These are phyloP conservation scores for Pseudocohnilembus persalinus DNA, from an alignment of 169 alveolate species.

Conservation along the genomic window DNA sequence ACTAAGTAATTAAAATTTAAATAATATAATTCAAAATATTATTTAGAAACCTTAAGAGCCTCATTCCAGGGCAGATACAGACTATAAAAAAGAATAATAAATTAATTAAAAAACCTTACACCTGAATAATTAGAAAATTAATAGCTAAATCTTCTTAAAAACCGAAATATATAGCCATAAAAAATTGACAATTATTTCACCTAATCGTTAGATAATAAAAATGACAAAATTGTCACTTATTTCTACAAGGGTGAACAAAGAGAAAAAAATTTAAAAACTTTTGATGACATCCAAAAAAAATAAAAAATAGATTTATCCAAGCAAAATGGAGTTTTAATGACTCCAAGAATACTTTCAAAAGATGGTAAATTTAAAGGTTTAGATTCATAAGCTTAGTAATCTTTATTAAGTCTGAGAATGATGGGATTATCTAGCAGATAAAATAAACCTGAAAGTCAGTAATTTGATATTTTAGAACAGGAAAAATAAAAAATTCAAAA, in stretches of 20 bases:
- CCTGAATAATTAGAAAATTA: background rate
- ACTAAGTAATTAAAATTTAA: no score
- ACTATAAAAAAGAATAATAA: background rate
- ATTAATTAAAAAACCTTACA: no score
- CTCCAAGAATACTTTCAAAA: background rate
- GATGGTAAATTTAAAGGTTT: background rate
- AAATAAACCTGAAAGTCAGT: background rate
- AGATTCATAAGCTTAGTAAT: background rate
- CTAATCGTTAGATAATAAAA: background rate
- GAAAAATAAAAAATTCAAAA: no score
- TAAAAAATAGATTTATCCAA: background rate
- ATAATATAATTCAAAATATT: no score
- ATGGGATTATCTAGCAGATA: background rate
- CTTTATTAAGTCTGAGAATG: background rate
- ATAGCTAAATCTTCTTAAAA: background rate
- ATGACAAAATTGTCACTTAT: background rate
- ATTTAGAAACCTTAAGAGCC: no score
- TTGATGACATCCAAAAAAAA: background rate
- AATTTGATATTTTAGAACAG: background rate
- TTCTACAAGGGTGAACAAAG: background rate
- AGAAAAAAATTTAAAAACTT: background rate
- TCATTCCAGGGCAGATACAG: background rate
- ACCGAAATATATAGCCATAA: no score
- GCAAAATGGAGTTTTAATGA: background rate
- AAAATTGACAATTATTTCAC: background rate